phyloP scores from a whole-genome alignment of 1,139 yeast genomes.

The Diutina sp. region DNA sequence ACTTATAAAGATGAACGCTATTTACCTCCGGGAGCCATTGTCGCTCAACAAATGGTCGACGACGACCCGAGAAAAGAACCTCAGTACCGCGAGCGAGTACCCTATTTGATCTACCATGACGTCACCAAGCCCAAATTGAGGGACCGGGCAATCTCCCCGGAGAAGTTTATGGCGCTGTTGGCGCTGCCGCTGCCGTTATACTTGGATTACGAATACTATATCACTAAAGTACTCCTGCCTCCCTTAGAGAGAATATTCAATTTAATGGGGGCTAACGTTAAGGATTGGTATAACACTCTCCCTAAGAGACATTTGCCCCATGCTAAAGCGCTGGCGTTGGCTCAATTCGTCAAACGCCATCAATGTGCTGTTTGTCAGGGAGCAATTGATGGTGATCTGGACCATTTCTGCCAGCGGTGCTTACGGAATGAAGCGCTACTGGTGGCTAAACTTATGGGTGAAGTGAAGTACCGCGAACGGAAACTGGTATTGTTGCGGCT shows the following conservation, averaged over 20 bases:
- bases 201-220: conserved; percentile 77
- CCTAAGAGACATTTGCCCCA: conserved; percentile 22
- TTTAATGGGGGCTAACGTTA: conserved; percentile 69
- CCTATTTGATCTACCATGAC: conserved; percentile 70
- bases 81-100: conserved; percentile 79
- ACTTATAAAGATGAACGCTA: conserved; percentile 58
- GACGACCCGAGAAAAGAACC: conserved; percentile 69
- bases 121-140: conserved; percentile 49
- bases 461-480: neutral
- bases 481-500: neutral
- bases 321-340: neutral
- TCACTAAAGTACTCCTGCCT: conserved; percentile 71
- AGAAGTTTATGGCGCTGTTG: conserved; percentile 40
- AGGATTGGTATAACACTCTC: conserved; percentile 66
- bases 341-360: neutral
- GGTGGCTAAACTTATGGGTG: neutral
- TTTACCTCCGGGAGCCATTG: conserved; percentile 85
- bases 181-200: conserved; percentile 20
- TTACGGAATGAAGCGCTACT: neutral
- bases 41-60: conserved; percentile 50
- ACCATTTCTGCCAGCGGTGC: neutral
- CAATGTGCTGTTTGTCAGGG: neutral
- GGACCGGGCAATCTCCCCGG: conserved; percentile 75
- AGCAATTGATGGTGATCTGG: neutral
- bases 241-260: conserved; percentile 80